These are phyloP conservation scores for Arthrobotrys sinensis DNA, from an alignment of 2,329 filamentous ascomycete species.

Conservation along the genomic window DNA sequence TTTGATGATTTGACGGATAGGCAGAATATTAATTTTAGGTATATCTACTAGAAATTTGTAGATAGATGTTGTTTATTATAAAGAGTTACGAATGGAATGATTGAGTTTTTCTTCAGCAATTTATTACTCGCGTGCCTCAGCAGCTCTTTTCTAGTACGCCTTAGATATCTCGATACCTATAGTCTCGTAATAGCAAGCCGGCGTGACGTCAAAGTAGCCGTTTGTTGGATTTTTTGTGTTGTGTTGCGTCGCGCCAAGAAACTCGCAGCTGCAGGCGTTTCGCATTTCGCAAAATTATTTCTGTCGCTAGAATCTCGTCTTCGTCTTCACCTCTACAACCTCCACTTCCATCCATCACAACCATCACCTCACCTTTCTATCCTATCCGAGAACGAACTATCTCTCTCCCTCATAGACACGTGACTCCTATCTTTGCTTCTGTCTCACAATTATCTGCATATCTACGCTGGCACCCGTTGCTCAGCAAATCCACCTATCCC, in stretches of 20 bases:
- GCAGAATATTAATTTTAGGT: constrained; percentile 75
- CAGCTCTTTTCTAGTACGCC: too few relatives aligned
- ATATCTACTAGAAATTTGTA: constrained; percentile 69
- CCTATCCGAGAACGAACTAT: background rate
- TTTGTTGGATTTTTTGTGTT: constrained; percentile 49
- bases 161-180: too few relatives aligned
- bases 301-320: constrained; percentile 44
- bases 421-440: background rate
- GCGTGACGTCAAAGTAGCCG: background rate
- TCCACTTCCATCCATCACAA: background rate
- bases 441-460: background rate
- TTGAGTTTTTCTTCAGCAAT: background rate
- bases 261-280: constrained; percentile 18
- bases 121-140: background rate
- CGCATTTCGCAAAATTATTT: constrained; percentile 45
- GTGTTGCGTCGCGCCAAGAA: constrained; percentile 42
- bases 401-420: background rate
- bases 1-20: constrained; percentile 77
- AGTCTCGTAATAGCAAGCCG: too few relatives aligned
- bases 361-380: background rate
- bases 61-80: constrained; percentile 11
- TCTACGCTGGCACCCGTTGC: constrained; percentile 9
- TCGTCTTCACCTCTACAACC: background rate
- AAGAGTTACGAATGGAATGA: constrained; percentile 17
- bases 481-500: background rate